These are phyloP conservation scores for Pseudogymnoascus sp. DNA, from an alignment of 2,329 filamentous ascomycete genomes.

Conservation along the genomic window DNA sequence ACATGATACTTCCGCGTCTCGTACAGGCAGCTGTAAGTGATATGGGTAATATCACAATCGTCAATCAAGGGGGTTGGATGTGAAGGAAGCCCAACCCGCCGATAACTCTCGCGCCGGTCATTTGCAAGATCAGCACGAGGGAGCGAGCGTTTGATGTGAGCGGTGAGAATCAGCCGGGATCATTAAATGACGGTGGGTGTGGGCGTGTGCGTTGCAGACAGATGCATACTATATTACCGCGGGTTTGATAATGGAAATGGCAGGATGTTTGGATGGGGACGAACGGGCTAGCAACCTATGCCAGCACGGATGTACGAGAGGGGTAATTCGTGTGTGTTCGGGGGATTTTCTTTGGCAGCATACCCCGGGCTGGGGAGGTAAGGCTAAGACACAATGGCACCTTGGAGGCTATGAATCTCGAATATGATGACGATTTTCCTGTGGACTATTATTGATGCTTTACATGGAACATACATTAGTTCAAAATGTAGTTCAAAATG, in stretches of 20 bases:
- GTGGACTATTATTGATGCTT: neutral
- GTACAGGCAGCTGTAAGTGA: neutral
- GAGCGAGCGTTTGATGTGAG: slow-evolving; percentile 7
- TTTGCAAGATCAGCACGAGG: slow-evolving; percentile 5
- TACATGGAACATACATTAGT: neutral
- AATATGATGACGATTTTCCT: neutral
- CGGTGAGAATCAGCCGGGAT: slow-evolving; percentile 3
- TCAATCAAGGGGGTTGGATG: neutral
- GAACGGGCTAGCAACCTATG: neutral
- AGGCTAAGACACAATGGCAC: neutral
- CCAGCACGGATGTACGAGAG: neutral
- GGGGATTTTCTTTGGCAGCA: neutral
- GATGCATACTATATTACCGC: neutral
- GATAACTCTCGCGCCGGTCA: neutral
- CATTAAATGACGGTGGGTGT: neutral
- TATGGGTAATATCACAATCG: neutral
- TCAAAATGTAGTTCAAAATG: neutral
- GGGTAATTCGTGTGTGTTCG: neutral
- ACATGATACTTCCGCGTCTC: neutral
- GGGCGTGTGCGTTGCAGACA: neutral
- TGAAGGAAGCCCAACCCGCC: neutral
- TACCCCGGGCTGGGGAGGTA: neutral
- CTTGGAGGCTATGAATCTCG: slow-evolving; percentile 3
- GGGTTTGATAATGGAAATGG: neutral
- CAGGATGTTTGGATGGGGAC: slow-evolving; percentile 3